Percentiles rank a stretch among this genome's conserved stretches.
Conservation (phyloP, 768 basidiomycete species). For the Rhizopogon vesiculosus region DNA sequence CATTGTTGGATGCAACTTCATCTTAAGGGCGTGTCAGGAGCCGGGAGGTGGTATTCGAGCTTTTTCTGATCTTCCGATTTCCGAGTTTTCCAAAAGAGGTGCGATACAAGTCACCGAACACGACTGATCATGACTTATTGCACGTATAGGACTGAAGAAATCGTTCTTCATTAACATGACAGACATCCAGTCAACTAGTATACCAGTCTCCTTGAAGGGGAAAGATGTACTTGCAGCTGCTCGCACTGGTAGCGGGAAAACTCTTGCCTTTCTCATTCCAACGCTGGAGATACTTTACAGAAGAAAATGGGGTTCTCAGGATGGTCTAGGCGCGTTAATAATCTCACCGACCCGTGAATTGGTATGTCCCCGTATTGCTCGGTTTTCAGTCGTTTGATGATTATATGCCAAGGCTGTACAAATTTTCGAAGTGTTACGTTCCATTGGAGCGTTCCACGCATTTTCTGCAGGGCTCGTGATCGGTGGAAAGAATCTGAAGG, state of each 20-base stretch:
- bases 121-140: background rate
- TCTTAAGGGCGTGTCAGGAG: conserved; percentile 34
- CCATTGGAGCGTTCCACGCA: conserved; percentile 84
- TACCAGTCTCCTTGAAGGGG: conserved; percentile 57
- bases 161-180: conserved; percentile 86
- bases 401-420: conserved; percentile 75
- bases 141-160: conserved; percentile 69
- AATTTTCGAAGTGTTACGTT: conserved; percentile 94
- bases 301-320: conserved; percentile 66
- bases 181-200: conserved; percentile 61
- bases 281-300: conserved; percentile 61
- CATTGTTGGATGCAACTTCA: background rate
- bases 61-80: conserved; percentile 78
- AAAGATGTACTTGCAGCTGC: conserved; percentile 68
- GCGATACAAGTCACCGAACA: background rate
- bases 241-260: conserved; percentile 70
- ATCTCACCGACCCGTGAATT: conserved; percentile 94
- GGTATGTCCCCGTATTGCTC: conserved; percentile 37
- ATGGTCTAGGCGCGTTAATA: conserved; percentile 82
- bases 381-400: background rate
- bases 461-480: conserved; percentile 96
- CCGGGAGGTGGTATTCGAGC: conserved; percentile 41
- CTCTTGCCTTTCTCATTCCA: conserved; percentile 68
- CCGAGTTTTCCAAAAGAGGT: conserved; percentile 73
- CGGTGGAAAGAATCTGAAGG: conserved; percentile 92